phyloP scores from a whole-genome alignment of 1,139 yeast species.

The Protomyces arabidopsidicola region DNA sequence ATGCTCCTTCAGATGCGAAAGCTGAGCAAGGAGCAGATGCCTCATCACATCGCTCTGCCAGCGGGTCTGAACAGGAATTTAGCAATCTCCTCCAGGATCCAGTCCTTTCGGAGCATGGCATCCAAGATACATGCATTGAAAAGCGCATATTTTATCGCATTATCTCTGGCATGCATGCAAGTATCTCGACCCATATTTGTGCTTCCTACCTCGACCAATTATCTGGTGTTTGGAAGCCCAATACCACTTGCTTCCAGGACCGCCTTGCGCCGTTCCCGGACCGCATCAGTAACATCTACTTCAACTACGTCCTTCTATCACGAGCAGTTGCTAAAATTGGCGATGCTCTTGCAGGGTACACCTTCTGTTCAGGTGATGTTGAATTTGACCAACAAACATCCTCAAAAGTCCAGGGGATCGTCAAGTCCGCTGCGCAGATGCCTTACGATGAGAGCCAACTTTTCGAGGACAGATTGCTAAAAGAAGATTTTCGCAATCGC shows the following conservation, averaged over 20 bases:
- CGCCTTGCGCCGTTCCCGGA: constrained; percentile 89
- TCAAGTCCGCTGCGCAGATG: constrained; percentile 42
- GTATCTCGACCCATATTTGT: constrained; percentile 88
- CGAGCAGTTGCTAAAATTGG: constrained; percentile 69
- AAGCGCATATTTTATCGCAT: constrained; percentile 82
- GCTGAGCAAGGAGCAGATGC: background rate
- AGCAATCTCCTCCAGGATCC: constrained; percentile 15
- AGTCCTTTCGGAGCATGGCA: constrained; percentile 6
- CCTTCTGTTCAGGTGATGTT: constrained; percentile 48
- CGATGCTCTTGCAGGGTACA: constrained; percentile 48
- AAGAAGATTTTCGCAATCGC: constrained; percentile 76
- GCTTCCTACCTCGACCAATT: constrained; percentile 73
- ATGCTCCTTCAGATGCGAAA: constrained; percentile 34
- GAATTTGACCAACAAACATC: constrained; percentile 24
- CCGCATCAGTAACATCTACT: constrained; percentile 79
- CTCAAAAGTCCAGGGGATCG: constrained; percentile 10
- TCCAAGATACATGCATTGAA: constrained; percentile 52
- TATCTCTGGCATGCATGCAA: constrained; percentile 91
- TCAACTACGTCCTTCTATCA: constrained; percentile 83
- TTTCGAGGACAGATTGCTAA: constrained; percentile 51
- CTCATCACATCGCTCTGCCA: background rate
- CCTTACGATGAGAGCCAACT: constrained; percentile 54
- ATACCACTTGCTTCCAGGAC: constrained; percentile 73
- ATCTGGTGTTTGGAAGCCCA: constrained; percentile 78
- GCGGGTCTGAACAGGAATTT: constrained; percentile 2